Conservation (phyloP, 2,329 filamentous ascomycete genomes). For the Tothia fuscella region DNA sequence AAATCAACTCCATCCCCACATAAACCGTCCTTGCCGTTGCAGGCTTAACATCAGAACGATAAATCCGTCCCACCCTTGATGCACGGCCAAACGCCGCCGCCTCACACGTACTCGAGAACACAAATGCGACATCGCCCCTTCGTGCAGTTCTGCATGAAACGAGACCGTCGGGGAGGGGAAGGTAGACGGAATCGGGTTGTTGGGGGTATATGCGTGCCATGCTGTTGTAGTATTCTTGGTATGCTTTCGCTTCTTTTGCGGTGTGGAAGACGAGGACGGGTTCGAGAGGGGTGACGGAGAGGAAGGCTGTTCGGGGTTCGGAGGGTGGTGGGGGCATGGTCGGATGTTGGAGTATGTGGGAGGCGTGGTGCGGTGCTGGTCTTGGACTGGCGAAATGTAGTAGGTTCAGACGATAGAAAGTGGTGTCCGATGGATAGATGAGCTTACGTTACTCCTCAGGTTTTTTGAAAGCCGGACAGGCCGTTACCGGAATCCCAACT, state of each 20-base stretch:
- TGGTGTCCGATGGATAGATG: no score
- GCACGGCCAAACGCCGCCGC: background rate
- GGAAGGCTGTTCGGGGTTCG: background rate
- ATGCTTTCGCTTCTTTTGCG: background rate
- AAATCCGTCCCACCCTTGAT: background rate
- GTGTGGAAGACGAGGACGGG: background rate
- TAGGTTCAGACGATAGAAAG: no score
- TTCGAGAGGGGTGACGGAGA: background rate
- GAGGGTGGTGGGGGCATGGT: background rate
- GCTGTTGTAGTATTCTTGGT: background rate
- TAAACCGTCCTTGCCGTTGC: background rate
- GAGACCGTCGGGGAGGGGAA: background rate
- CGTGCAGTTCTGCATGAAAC: background rate
- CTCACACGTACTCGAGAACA: background rate
- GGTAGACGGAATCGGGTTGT: background rate
- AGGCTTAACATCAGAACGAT: background rate
- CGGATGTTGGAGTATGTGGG: no score
- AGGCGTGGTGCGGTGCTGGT: no score
- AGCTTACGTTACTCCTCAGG: no score
- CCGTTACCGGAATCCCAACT: no score
- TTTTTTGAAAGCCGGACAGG: no score
- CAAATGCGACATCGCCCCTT: background rate
- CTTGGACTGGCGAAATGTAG: no score
- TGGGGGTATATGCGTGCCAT: background rate
- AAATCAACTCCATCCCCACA: background rate